Conservation (phyloP, 208 protist genomes). For the Naegleria fowleri region DNA sequence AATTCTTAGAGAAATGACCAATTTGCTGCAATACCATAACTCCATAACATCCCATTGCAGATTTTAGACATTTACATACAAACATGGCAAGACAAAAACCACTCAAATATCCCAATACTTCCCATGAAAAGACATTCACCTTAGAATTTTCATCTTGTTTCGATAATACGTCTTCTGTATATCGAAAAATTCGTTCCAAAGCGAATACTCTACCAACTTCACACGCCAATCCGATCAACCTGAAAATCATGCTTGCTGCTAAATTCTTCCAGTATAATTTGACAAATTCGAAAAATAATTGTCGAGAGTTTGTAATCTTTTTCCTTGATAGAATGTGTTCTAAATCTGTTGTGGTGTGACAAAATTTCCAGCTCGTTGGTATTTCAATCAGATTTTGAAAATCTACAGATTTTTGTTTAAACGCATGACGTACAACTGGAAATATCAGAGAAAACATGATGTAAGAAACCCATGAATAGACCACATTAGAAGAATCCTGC, state of each 20-base stretch:
- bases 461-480: too few species aligned
- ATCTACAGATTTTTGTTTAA: too few species aligned
- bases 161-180: not conserved
- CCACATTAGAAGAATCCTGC: too few species aligned
- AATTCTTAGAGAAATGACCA: not conserved
- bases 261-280: not conserved
- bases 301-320: too few species aligned
- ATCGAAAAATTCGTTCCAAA: not conserved
- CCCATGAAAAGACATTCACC: too few species aligned
- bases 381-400: too few species aligned
- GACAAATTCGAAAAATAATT: not conserved
- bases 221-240: not conserved
- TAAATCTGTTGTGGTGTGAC: too few species aligned
- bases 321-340: too few species aligned
- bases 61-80: not conserved
- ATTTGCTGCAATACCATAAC: not conserved
- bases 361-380: too few species aligned
- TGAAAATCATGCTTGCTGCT: not conserved
- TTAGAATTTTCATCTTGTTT: not conserved
- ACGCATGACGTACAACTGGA: too few species aligned
- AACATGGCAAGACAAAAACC: not conserved
- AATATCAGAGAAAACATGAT: too few species aligned
- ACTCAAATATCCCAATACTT: not conserved
- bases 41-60: too few species aligned
- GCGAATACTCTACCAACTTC: not conserved